A percentile compares a stretch with the other conserved stretches of the same genome.
phyloP scores from a whole-genome alignment of 2,329 filamentous ascomycete genomes.

The Colletotrichum sp. region DNA sequence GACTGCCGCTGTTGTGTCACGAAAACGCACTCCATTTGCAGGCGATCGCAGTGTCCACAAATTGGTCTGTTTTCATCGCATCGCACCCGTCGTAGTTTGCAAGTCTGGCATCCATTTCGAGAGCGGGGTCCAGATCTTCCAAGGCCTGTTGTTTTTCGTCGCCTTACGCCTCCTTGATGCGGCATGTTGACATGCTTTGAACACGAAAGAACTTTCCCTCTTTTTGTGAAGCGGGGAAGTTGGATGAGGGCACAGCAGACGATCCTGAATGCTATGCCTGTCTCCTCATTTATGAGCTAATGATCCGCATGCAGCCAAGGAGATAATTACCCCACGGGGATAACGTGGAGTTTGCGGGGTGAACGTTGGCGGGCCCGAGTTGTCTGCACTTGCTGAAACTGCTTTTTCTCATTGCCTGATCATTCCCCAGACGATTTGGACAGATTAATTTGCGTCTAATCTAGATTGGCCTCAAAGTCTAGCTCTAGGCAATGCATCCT shows the following conservation, averaged over 20 bases:
- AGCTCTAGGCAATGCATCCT: neutral
- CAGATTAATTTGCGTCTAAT: neutral
- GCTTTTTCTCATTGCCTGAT: neutral
- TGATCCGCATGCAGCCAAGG: neutral
- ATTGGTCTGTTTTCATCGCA: neutral
- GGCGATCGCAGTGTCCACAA: neutral
- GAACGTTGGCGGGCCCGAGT: neutral
- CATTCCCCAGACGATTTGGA: neutral
- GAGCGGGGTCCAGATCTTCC: neutral
- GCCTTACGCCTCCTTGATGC: neutral
- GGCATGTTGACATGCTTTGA: neutral
- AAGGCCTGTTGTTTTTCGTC: neutral
- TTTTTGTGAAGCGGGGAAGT: neutral
- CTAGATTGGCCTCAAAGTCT: neutral
- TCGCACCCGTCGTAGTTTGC: neutral
- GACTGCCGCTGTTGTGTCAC: neutral
- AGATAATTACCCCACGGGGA: neutral
- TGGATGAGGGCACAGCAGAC: neutral
- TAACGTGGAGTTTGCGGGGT: neutral
- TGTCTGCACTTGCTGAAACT: neutral
- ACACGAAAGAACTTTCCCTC: neutral
- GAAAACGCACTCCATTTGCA: neutral
- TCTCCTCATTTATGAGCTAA: neutral
- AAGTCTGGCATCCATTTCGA: neutral
- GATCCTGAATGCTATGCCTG: neutral